These are phyloP conservation scores for Fusarium sp. DNA, from an alignment of 2,329 filamentous ascomycete genomes.

Conservation along the genomic window DNA sequence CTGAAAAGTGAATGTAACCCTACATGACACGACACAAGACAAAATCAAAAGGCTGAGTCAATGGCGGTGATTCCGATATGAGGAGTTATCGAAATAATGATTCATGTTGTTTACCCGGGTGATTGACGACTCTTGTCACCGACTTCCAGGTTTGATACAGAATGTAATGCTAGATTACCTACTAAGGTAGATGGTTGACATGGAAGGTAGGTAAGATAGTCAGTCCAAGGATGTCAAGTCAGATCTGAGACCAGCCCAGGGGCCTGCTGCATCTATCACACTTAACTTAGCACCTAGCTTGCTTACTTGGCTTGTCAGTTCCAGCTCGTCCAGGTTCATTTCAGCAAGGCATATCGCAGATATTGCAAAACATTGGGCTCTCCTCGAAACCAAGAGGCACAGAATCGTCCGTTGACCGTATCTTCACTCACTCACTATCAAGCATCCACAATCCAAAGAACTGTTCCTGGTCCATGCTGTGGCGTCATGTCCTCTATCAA, in stretches of 20 bases:
- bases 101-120: not conserved
- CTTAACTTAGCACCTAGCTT: not conserved
- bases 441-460: not conserved
- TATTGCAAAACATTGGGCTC: not conserved
- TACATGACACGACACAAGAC: constrained; percentile 4
- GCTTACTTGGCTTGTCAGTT: constrained; percentile 9
- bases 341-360: constrained; percentile 9
- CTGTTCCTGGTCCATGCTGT: constrained; percentile 1
- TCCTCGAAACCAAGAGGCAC: not conserved
- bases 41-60: constrained; percentile 27
- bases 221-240: not conserved
- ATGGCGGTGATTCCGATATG: constrained; percentile 28
- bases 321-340: constrained; percentile 32
- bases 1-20: constrained; percentile 35
- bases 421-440: not conserved
- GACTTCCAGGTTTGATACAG: not conserved
- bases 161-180: constrained; percentile 4
- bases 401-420: constrained; percentile 10
- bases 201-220: not conserved
- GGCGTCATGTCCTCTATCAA: constrained; percentile 24
- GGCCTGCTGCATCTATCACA: constrained; percentile 2
- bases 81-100: constrained; percentile 8
- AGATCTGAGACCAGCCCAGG: constrained; percentile 19
- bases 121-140: not conserved
- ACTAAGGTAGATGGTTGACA: not conserved